Evolutionary conservation across 352 stramenopile species (phyloP).

Genomic region (Globisporangium canariense): DNA sequence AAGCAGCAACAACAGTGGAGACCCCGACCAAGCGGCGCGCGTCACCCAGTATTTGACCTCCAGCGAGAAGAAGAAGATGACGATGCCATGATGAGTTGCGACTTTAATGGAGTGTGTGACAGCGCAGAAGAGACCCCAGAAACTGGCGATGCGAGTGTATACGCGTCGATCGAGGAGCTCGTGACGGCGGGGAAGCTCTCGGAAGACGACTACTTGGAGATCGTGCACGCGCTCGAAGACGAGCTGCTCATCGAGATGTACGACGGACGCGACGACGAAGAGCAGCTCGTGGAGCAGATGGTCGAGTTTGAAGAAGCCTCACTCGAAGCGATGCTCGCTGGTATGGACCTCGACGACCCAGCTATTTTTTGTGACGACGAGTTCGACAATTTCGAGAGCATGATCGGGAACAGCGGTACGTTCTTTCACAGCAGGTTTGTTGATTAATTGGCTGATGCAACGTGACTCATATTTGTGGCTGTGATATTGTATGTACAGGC

Average conservation of each 20-base stretch:
- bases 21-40: background rate
- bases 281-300: constrained; percentile 49
- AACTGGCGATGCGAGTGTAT: constrained; percentile 8
- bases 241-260: constrained; percentile 46
- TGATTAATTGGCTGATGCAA: background rate
- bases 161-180: constrained; percentile 62
- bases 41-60: constrained; percentile 36
- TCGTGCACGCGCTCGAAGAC: constrained; percentile 71
- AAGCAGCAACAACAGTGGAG: background rate
- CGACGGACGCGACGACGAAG: constrained; percentile 24
- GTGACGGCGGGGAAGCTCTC: constrained; percentile 49
- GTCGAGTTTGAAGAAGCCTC: constrained; percentile 67
- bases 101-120: background rate
- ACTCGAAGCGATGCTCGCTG: constrained; percentile 63
- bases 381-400: background rate
- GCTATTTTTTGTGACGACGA: constrained; percentile 17
- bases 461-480: background rate
- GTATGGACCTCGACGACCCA: constrained; percentile 45
- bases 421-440: constrained; percentile 1
- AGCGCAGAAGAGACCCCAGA: background rate
- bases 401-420: constrained; percentile 12
- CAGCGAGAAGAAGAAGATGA: constrained; percentile 16
- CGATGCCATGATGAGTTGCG: constrained; percentile 6
- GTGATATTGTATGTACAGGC: background rate
- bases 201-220: constrained; percentile 72